Conservation (phyloP, 345 rosid species). For the Salix udensis region DNA sequence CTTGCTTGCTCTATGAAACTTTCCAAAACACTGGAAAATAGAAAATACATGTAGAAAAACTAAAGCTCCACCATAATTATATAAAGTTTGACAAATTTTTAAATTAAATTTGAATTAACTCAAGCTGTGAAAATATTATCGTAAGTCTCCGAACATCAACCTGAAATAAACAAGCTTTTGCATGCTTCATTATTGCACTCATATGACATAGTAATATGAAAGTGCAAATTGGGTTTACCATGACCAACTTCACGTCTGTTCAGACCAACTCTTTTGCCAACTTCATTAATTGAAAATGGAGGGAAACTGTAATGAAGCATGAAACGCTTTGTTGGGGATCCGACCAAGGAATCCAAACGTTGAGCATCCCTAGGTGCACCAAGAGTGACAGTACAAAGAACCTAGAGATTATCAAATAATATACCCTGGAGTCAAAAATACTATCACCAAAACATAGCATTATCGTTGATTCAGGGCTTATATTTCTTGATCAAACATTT, state of each 20-base stretch:
- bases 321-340: conserved; percentile 88
- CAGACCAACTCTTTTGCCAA: conserved; percentile 84
- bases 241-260: conserved; percentile 99
- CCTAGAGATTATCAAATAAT: conserved; percentile 44
- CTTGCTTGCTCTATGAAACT: no score
- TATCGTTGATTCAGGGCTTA: neutral
- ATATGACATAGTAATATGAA: neutral
- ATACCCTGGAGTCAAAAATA: neutral
- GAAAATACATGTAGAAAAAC: no score
- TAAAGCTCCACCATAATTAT: no score
- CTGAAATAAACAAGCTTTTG: neutral
- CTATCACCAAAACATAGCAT: neutral
- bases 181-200: neutral
- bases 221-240: conserved; percentile 43
- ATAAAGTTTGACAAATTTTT: no score
- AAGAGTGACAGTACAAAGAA: conserved; percentile 86
- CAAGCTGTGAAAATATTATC: no score
- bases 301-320: conserved; percentile 99
- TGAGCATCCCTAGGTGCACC: conserved; percentile 95
- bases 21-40: no score
- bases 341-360: conserved; percentile 74
- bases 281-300: conserved; percentile 88
- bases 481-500: neutral
- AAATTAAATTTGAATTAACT: no score
- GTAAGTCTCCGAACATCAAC: no score